Evolutionary conservation across 257 asterid genomes (phyloP), one percentile per base, ranked within the genome.

Genomic region (Cruciata laevipes): DNA sequence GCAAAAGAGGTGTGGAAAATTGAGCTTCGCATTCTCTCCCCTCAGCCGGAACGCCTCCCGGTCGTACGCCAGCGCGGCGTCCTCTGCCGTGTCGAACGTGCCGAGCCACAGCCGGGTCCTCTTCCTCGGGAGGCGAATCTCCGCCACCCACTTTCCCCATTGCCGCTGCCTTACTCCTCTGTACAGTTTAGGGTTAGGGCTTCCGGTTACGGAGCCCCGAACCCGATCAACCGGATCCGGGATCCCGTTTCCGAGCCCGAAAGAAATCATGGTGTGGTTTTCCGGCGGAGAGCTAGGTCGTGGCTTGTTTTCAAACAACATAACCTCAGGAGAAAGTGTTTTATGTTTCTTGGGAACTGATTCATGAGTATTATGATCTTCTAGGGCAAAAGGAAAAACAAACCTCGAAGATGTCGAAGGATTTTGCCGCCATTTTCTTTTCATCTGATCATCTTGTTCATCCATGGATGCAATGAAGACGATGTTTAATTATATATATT

Each of bases 111-210:
- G 83, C 0, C 87, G 74, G 3, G 75, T 82, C 49, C 89, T 66
- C 7, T 80, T 68, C 6, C 81, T 74, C 9, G 89, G 89, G 21
- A 84, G 83, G 10, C 89, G 81, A 51, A 84, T 84, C 63, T 84
- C 86, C 0, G 86, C 83, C 5, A 84, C 89, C 89, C 89, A 84
- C 76, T 84, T 84, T 1, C 89, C 89, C 85, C 83, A 75, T 2
- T 82, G 85, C 25, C 87, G 78, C 37, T 84, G 89, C 65, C 89
- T 73, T 44, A 82, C 87, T 7, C 89, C 89, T 49, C 85, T 60
- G 63, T 79, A 84, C 3, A 77, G 21, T 52, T 78, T 84, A 10
- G 80, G 67, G 17, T 35, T 8, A 13, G 66, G 11, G 25, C 2
- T 52, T 44, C 53, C 14, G 1, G 5, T 44, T 44, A 8, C 7